phyloP scores from a whole-genome alignment of 768 basidiomycete genomes.

The Lactarius pseudohatsudake region DNA sequence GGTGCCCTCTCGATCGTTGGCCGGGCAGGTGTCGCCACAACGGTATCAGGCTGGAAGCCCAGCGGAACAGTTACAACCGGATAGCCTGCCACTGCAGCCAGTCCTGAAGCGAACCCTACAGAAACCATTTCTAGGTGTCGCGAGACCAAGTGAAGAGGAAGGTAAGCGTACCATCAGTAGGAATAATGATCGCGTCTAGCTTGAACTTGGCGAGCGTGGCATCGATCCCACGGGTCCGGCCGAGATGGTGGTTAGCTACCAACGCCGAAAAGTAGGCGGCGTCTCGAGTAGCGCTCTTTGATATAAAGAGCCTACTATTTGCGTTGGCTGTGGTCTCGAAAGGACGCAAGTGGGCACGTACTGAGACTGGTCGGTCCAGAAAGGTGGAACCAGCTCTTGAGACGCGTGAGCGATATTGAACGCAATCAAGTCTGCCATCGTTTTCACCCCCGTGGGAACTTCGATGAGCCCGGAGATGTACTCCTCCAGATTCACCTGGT shows the following conservation, averaged over 20 bases:
- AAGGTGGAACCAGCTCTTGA: conserved; percentile 45
- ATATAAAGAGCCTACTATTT: conserved; percentile 32
- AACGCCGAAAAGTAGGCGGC: conserved; percentile 37
- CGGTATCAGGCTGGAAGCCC: conserved; percentile 31
- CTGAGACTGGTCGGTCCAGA: conserved; percentile 40
- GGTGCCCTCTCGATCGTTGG: conserved; percentile 30
- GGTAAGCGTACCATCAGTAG: conserved; percentile 35
- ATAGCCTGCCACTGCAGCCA: conserved; percentile 31
- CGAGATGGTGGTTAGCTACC: conserved; percentile 36
- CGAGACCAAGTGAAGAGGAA: background rate
- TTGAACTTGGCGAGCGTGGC: conserved; percentile 35
- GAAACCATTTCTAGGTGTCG: background rate
- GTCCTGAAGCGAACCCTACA: conserved; percentile 24
- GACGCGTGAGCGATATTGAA: conserved; percentile 54
- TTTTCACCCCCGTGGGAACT: conserved; percentile 57
- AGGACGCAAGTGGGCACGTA: conserved; percentile 15
- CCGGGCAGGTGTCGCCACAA: conserved; percentile 25
- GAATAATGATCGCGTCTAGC: conserved; percentile 38
- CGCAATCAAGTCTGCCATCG: conserved; percentile 56
- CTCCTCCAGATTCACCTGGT: conserved; percentile 53
- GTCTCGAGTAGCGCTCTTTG: conserved; percentile 34
- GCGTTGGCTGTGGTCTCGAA: background rate
- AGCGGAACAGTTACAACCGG: conserved; percentile 32
- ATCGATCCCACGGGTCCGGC: conserved; percentile 39
- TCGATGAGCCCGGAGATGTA: conserved; percentile 49